phyloP scores from a whole-genome alignment of 148 eudicot genomes.

The Diospyros kaki region DNA sequence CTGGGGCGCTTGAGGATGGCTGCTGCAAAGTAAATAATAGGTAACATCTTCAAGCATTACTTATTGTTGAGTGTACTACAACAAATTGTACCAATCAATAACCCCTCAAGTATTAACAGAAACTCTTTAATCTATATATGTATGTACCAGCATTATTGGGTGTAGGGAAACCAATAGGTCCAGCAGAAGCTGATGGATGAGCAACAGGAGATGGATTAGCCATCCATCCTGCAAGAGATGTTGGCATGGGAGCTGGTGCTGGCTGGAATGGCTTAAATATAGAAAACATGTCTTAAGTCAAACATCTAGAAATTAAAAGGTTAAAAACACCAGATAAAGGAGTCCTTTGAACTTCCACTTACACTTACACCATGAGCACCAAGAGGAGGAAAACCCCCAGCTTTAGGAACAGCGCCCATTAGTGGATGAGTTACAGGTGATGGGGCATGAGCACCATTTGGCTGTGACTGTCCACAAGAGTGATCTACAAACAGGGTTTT shows the following conservation, averaged over 20 bases:
- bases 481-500: conserved; percentile 93
- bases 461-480: conserved; percentile 78
- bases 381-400: conserved; percentile 76
- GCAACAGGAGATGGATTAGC: conserved; percentile 71
- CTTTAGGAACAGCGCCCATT: conserved; percentile 63
- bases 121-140: not conserved
- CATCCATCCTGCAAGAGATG: conserved; percentile 87
- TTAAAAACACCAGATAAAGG: not conserved
- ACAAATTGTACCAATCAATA: not conserved
- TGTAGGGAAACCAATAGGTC: conserved; percentile 64
- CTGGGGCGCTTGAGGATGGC: conserved; percentile 68
- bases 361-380: conserved; percentile 86
- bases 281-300: conserved; percentile 16
- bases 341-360: not conserved
- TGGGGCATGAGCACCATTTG: conserved; percentile 83
- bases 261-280: conserved; percentile 64
- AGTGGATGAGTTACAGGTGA: conserved; percentile 79
- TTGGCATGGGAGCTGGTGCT: conserved; percentile 54
- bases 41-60: not conserved
- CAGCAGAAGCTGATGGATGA: conserved; percentile 78
- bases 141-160: conserved; percentile 55
- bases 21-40: conserved; percentile 21
- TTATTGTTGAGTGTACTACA: not conserved
- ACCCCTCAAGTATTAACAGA: not conserved
- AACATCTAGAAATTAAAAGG: conserved; percentile 11